Percentiles rank a stretch among this genome's conserved stretches.
Evolutionary conservation across 768 basidiomycete genomes (phyloP).

Genomic region (Phylloporus arenicola): DNA sequence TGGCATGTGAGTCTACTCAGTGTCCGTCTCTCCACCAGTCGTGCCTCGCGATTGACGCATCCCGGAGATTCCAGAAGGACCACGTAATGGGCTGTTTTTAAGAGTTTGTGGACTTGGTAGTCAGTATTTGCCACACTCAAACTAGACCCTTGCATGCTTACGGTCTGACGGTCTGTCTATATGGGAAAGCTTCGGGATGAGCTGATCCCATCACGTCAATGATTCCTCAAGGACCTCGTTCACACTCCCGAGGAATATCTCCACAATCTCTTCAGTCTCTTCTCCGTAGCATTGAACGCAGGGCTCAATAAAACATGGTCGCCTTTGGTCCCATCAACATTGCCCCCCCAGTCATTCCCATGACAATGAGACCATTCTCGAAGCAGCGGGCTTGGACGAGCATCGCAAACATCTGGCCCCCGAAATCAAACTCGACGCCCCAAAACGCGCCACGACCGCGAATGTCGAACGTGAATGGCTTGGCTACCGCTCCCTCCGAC

Average conservation of each 20-base stretch:
- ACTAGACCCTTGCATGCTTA: too few relatives aligned
- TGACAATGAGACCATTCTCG: constrained; percentile 60
- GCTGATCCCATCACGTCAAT: constrained; percentile 8
- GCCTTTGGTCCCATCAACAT: constrained; percentile 65
- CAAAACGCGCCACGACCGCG: constrained; percentile 83
- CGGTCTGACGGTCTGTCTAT: too few relatives aligned
- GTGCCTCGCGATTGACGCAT: too few relatives aligned
- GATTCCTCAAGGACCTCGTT: constrained; percentile 54
- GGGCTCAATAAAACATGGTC: constrained; percentile 73
- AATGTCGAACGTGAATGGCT: constrained; percentile 70
- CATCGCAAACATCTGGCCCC: constrained; percentile 55
- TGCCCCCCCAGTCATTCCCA: constrained; percentile 75
- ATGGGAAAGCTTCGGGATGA: too few relatives aligned
- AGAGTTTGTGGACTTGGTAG: too few relatives aligned
- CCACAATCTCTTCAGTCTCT: constrained; percentile 65
- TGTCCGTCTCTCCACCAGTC: too few relatives aligned
- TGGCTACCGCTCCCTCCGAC: constrained; percentile 48
- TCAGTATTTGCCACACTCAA: too few relatives aligned
- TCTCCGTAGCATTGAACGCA: constrained; percentile 71
- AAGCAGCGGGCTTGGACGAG: constrained; percentile 66
- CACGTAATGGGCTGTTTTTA: too few relatives aligned
- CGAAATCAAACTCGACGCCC: constrained; percentile 77
- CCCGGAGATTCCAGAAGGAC: too few relatives aligned
- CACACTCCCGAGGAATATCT: constrained; percentile 58
- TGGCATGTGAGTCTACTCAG: too few relatives aligned